Evolutionary conservation across 768 basidiomycete genomes (phyloP).

Genomic region (Boletus reticulatus): DNA sequence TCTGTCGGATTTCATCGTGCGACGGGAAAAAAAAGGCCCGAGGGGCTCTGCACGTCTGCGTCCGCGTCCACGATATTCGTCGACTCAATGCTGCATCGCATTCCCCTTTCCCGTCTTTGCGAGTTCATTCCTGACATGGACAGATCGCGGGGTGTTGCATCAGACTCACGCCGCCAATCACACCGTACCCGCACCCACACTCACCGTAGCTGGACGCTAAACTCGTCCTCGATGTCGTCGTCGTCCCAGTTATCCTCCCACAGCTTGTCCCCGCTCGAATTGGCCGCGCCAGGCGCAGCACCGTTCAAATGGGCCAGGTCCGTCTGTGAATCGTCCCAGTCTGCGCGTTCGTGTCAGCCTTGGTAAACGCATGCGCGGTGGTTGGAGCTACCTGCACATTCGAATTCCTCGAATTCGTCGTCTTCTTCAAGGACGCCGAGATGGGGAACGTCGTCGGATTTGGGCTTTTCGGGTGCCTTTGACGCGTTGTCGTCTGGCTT

Average conservation of each 20-base stretch:
- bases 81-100: slow-evolving; percentile 52
- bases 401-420: slow-evolving; percentile 95
- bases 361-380: not conserved
- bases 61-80: too few relatives aligned
- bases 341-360: slow-evolving; percentile 38
- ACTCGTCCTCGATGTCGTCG: slow-evolving; percentile 97
- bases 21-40: not conserved
- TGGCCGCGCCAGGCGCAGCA: slow-evolving; percentile 69
- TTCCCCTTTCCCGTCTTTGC: slow-evolving; percentile 53
- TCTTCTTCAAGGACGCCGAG: slow-evolving; percentile 95
- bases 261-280: slow-evolving; percentile 82
- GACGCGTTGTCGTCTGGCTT: slow-evolving; percentile 36
- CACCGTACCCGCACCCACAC: not conserved
- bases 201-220: slow-evolving; percentile 91
- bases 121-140: slow-evolving; percentile 54
- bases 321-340: slow-evolving; percentile 87
- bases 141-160: not conserved
- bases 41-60: too few relatives aligned
- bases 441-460: slow-evolving; percentile 52
- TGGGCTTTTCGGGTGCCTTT: slow-evolving; percentile 36
- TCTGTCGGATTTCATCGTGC: not conserved
- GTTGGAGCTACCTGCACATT: slow-evolving; percentile 61
- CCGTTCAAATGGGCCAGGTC: slow-evolving; percentile 77
- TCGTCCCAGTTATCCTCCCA: slow-evolving; percentile 99
- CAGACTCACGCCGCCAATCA: too few relatives aligned